Percentiles rank a stretch among this genome's conserved stretches.
These are phyloP conservation scores for Oryza glumipatula DNA, from an alignment of 176 grass and related monocot species.

Conservation along the genomic window DNA sequence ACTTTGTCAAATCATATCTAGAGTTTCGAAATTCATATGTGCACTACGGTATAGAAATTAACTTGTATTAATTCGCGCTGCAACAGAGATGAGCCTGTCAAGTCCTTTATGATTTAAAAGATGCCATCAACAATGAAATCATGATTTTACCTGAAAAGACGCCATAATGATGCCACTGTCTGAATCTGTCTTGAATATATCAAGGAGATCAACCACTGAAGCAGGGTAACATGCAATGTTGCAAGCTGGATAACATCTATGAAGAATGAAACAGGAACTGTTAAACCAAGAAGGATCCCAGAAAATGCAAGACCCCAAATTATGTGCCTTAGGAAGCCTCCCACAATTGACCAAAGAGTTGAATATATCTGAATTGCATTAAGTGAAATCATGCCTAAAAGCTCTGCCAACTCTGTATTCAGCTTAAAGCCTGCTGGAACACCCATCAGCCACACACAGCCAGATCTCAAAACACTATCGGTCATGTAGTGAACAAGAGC, in stretches of 20 bases:
- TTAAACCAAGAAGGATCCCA: constrained; percentile 71
- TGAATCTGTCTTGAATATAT: constrained; percentile 91
- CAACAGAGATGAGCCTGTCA: background rate
- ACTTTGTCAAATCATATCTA: background rate
- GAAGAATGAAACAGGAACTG: constrained; percentile 69
- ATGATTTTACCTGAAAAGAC: constrained; percentile 82
- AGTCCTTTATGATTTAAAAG: background rate
- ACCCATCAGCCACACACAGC: constrained; percentile 98
- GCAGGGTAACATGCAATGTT: constrained; percentile 70
- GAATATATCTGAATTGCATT: constrained; percentile 91
- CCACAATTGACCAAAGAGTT: constrained; percentile 80
- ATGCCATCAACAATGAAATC: background rate
- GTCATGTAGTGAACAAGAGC: constrained; percentile 57
- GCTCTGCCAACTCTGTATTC: constrained; percentile 84
- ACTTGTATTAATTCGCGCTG: background rate
- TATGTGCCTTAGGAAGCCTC: constrained; percentile 59
- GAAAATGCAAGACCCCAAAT: constrained; percentile 60
- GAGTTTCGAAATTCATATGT: background rate
- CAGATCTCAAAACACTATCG: constrained; percentile 74
- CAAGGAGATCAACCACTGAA: constrained; percentile 81
- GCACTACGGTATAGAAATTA: background rate
- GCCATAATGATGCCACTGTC: constrained; percentile 86
- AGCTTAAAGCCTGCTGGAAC: constrained; percentile 96
- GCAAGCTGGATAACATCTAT: constrained; percentile 75
- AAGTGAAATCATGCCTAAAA: constrained; percentile 88